These are phyloP conservation scores for Trametes maxima DNA, from an alignment of 768 basidiomycete genomes.

Conservation along the genomic window DNA sequence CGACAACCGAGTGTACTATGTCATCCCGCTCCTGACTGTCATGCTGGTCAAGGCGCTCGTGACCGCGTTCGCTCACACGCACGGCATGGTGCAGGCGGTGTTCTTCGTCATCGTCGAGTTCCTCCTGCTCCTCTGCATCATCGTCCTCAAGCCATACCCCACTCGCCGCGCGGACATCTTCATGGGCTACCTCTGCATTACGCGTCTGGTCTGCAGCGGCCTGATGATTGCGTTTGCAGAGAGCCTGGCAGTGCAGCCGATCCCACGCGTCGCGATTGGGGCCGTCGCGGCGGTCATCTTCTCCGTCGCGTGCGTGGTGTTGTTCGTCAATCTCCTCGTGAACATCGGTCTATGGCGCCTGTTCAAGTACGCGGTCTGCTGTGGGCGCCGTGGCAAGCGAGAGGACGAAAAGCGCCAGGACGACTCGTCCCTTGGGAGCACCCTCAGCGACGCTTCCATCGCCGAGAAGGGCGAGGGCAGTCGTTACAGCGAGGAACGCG, in stretches of 20 bases:
- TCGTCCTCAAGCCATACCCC: slow-evolving; percentile 63
- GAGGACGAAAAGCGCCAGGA: slow-evolving; percentile 12
- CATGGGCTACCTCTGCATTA: slow-evolving; percentile 62
- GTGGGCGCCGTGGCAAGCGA: slow-evolving; percentile 14
- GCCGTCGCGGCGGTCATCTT: slow-evolving; percentile 72
- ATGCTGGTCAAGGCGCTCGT: slow-evolving; percentile 71
- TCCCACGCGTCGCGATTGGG: slow-evolving; percentile 82
- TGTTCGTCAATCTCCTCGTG: slow-evolving; percentile 58
- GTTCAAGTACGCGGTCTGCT: slow-evolving; percentile 20
- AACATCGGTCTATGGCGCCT: slow-evolving; percentile 31
- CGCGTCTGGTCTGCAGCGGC: slow-evolving; percentile 69
- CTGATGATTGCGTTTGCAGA: slow-evolving; percentile 80
- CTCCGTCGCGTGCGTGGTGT: slow-evolving; percentile 67
- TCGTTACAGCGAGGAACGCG: slow-evolving; percentile 2
- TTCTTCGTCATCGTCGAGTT: slow-evolving; percentile 68
- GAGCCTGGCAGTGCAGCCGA: slow-evolving; percentile 61
- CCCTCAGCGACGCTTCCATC: slow-evolving; percentile 26
- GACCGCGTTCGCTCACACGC: slow-evolving; percentile 63
- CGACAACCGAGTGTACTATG: slow-evolving; percentile 66
- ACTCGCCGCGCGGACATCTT: slow-evolving; percentile 74
- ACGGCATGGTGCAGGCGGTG: slow-evolving; percentile 70
- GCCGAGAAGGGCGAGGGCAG: slow-evolving; percentile 19
- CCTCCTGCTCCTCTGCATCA: slow-evolving; percentile 52
- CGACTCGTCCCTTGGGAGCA: slow-evolving; percentile 25
- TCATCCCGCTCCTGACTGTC: slow-evolving; percentile 55